A percentile compares a stretch with the other conserved stretches of the same genome.
These are phyloP conservation scores for Cyclocybe aegerita DNA, from an alignment of 768 basidiomycete genomes.

Conservation along the genomic window DNA sequence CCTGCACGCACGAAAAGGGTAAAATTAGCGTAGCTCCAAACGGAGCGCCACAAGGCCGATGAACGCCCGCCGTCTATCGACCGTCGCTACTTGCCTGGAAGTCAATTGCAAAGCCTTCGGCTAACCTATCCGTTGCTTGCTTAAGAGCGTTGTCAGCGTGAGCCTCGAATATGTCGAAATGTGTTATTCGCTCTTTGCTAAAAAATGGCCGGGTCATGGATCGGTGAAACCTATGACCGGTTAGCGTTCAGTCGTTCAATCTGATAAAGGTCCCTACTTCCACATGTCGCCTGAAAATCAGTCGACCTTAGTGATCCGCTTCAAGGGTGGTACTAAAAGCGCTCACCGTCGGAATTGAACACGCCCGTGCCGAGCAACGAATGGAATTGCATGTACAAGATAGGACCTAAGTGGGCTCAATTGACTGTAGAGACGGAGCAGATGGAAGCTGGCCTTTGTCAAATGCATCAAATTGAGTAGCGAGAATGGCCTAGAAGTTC, in stretches of 20 bases:
- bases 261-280: conserved; percentile 43
- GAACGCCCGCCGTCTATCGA: too few species aligned
- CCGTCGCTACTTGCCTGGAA: conserved; percentile 44
- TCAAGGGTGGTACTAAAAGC: not conserved
- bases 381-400: conserved; percentile 22
- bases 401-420: conserved; percentile 18
- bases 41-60: too few species aligned
- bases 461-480: too few species aligned
- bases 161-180: conserved; percentile 60
- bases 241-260: conserved; percentile 9
- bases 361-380: conserved; percentile 53
- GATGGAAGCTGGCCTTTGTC: too few species aligned
- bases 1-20: conserved; percentile 19
- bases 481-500: conserved; percentile 7
- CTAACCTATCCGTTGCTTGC: conserved; percentile 41
- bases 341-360: conserved; percentile 57
- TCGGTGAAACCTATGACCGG: conserved; percentile 49
- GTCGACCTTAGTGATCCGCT: not conserved
- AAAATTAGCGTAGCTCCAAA: not conserved
- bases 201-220: conserved; percentile 72
- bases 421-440: too few species aligned
- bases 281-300: conserved; percentile 50
- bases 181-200: conserved; percentile 52
- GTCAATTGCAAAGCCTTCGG: conserved; percentile 51
- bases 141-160: conserved; percentile 48